phyloP scores from a whole-genome alignment of 1,284 basidiomycete species.

The Veloporphyrellus conicus region DNA sequence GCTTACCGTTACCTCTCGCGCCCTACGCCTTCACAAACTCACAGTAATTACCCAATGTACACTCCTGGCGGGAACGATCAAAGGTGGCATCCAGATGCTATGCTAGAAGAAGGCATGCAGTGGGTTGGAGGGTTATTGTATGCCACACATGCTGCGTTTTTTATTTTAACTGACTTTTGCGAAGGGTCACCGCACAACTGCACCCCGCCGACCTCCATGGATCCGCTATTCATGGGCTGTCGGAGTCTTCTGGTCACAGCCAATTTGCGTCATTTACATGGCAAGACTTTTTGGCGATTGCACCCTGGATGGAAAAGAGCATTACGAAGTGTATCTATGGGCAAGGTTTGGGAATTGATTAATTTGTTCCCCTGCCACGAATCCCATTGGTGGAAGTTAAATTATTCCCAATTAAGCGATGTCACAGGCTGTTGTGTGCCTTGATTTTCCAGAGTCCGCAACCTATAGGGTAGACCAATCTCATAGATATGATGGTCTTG shows the following conservation, averaged over 20 bases:
- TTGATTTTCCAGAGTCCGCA: constrained; percentile 5
- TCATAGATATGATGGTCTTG: constrained; percentile 6
- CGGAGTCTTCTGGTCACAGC: constrained; percentile 46
- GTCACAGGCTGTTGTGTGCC: constrained; percentile 5
- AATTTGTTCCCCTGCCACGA: constrained; percentile 1
- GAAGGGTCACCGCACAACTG: constrained; percentile 64
- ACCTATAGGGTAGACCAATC: neutral
- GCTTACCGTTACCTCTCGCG: constrained; percentile 45
- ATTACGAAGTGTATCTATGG: constrained; percentile 64
- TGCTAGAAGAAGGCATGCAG: constrained; percentile 56
- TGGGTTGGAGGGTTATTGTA: constrained; percentile 75
- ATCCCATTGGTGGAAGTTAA: neutral
- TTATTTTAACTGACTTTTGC: constrained; percentile 6
- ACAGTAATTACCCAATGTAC: constrained; percentile 65
- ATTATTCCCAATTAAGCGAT: constrained; percentile 1
- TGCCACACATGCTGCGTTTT: constrained; percentile 20
- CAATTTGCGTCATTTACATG: constrained; percentile 68
- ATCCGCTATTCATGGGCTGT: constrained; percentile 32
- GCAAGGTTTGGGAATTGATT: constrained; percentile 58
- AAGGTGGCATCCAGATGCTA: constrained; percentile 55
- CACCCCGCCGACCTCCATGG: constrained; percentile 44
- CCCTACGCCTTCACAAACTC: constrained; percentile 52
- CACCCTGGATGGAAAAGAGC: constrained; percentile 69
- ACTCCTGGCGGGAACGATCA: constrained; percentile 65
- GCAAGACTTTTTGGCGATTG: constrained; percentile 63